Base-by-base conservation (phyloP, 768 basidiomycete genomes). In the Albatrellus ellisii region DNA sequence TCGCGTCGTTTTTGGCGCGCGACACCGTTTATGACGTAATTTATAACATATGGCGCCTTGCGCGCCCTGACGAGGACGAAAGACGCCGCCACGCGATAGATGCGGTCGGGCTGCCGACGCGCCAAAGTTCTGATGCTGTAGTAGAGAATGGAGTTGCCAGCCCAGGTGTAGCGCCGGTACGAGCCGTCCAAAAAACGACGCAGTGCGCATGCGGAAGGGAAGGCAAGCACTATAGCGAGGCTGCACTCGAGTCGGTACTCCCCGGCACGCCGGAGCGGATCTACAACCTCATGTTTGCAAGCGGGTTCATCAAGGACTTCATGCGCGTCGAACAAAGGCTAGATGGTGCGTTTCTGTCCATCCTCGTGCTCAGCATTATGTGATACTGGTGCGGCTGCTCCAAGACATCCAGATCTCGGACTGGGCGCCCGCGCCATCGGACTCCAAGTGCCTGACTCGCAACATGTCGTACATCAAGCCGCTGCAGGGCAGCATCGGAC, bases 381-480 rank as follows among this genome's bases (percentile, higher is more conserved):
- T 20, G n/a, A n/a, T 29, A 8, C 39, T 34, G 37, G 36, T 25
- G 26, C 17, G 21, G 6, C 21, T 1, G 8, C 27, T 20, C 41
- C 11, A 46, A 98, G 94, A 97, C 50, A 74, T 99, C 41, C 91
- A 99, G 59, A 87, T 90, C 54, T 83, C 90, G 4, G 95, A 98
- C 57, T 98, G 95, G 95, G 65, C 73, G 14, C 91, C 94, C 0
- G 64, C 66, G 4, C 53, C 62, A 0, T 64, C 72, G 0, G 75
- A 69, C 11, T 74, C 78, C 26, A 74, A 78, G 42, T 70, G 88
- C 29, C 74, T 95, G 8, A 68, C 77, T 21, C 75, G 94, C 8
- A 86, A 89, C 48, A 90, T 92, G 78, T 88, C 88, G 21, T 99
- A 98, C 61, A 92, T 97, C 64, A 97, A 94, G 58, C 92, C 91